phyloP scores from a whole-genome alignment of 495 filamentous ascomycete genomes.

The Echria macrotheca region DNA sequence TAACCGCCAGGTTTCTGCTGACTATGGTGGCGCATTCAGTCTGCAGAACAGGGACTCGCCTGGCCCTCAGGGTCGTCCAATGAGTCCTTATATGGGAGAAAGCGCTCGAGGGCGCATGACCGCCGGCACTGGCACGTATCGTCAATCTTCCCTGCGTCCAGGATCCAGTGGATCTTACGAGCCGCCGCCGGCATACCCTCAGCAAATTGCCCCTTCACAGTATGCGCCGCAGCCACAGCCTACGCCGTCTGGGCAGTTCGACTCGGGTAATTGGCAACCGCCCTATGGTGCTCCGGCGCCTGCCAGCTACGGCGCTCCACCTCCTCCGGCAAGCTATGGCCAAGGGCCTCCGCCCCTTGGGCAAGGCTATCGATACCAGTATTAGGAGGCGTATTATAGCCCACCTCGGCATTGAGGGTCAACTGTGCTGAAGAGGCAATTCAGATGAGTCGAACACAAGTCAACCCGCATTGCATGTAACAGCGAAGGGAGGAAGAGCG shows the following conservation, averaged over 20 bases:
- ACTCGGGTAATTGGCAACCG: constrained; percentile 5
- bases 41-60: constrained; percentile 37
- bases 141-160: constrained; percentile 40
- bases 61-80: constrained; percentile 29
- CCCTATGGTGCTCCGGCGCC: constrained; percentile 12
- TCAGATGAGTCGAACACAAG: no score
- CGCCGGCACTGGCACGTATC: constrained; percentile 30
- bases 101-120: constrained; percentile 17
- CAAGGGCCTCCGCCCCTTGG: constrained; percentile 14
- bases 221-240: constrained; percentile 10
- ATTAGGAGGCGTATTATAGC: no score
- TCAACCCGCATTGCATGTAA: no score
- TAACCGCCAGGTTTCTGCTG: constrained; percentile 31
- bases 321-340: constrained; percentile 12
- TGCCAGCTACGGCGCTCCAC: constrained; percentile 16
- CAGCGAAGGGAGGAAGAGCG: no score
- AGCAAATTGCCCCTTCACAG: constrained; percentile 18
- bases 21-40: constrained; percentile 24
- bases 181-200: constrained; percentile 34
- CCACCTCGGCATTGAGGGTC: no score
- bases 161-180: constrained; percentile 42
- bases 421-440: no score
- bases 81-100: constrained; percentile 33
- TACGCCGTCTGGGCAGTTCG: constrained; percentile 1
- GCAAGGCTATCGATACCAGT: constrained; percentile 14